These are phyloP conservation scores for Juglanconis oblonga DNA, from an alignment of 2,329 filamentous ascomycete species.

Conservation along the genomic window DNA sequence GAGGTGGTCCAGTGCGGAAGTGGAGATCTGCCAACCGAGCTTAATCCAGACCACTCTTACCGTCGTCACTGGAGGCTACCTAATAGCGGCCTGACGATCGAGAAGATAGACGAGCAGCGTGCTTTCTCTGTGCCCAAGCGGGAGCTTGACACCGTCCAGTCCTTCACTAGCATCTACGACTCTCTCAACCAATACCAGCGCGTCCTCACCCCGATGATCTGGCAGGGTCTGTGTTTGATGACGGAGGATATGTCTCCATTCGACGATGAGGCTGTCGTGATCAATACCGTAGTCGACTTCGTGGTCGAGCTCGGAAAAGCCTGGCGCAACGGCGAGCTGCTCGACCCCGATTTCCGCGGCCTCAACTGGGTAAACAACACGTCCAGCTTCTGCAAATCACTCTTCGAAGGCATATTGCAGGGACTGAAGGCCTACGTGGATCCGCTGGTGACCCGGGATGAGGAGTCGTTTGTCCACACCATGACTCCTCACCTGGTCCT, in stretches of 20 bases:
- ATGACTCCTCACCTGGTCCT: slow-evolving; percentile 47
- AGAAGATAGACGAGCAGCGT: slow-evolving; percentile 32
- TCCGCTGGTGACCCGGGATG: slow-evolving; percentile 23
- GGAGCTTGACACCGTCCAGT: slow-evolving; percentile 22
- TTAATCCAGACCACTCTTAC: not conserved
- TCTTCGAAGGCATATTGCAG: slow-evolving; percentile 2
- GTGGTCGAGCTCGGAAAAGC: not conserved
- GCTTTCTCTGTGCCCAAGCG: slow-evolving; percentile 33
- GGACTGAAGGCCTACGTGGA: slow-evolving; percentile 7
- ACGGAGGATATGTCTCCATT: not conserved
- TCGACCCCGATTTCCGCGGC: not conserved
- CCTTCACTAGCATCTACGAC: slow-evolving; percentile 24
- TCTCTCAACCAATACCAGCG: slow-evolving; percentile 31
- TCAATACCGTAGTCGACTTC: not conserved
- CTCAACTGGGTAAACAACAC: not conserved
- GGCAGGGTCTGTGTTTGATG: slow-evolving; percentile 22
- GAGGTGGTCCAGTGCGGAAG: not conserved
- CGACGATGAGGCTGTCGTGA: not conserved
- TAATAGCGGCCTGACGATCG: not conserved
- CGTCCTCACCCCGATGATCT: slow-evolving; percentile 35
- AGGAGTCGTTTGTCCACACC: slow-evolving; percentile 29
- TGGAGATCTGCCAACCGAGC: not conserved
- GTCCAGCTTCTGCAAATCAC: not conserved
- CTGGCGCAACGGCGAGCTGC: not conserved
- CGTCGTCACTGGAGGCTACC: not conserved